Base-by-base conservation (phyloP, 164 flowering plant species). In the Chimonanthus salicifolius region DNA sequence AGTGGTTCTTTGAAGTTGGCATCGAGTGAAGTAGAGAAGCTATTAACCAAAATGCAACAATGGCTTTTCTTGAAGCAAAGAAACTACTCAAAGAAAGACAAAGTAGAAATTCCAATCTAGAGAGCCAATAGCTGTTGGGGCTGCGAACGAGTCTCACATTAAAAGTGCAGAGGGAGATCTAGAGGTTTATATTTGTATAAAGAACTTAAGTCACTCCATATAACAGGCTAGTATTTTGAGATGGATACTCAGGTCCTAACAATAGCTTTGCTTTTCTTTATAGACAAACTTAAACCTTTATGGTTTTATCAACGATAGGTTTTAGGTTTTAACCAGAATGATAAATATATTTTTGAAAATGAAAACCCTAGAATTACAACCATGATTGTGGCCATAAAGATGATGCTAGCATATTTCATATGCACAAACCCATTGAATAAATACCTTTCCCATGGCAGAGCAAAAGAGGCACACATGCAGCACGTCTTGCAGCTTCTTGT, bases 361-460 rank as follows among this genome's bases (percentile, higher is more conserved):
- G 58, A 51, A 51, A 15, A 10, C 58, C 13, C 60, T 7, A 54
- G 16, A 11, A 13, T 11, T 54, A 11, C 16, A 51, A 54, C 60
- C 60, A 13, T 54, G 3, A 54, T 54, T 13, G 16, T 54, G 60
- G 11, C 60, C 60, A 54, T n/a, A 54, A 7, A 54, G 60, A 54
- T 54, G 60, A 10, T 13, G 16, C 16, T 54, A 54, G 60, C 60
- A 54, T 9, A 54, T 11, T 54, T 54, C 60, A 54, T 54, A 9
- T 54, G 60, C 60, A 54, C 16, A 5, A 21, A 63, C 21, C 18
- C 21, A n/a, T 7, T 44, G 33, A 62, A n/a, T 21, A 80, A 87
- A 49, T 86, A 95, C 99, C 77, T 58, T 62, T 85, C 75, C 99
- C 99, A 84, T 96, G 98, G 70, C 88, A 87, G 68, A 92, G 87